Conservation (phyloP, 139 green algal species). For the Chlamydomonas sp. region DNA sequence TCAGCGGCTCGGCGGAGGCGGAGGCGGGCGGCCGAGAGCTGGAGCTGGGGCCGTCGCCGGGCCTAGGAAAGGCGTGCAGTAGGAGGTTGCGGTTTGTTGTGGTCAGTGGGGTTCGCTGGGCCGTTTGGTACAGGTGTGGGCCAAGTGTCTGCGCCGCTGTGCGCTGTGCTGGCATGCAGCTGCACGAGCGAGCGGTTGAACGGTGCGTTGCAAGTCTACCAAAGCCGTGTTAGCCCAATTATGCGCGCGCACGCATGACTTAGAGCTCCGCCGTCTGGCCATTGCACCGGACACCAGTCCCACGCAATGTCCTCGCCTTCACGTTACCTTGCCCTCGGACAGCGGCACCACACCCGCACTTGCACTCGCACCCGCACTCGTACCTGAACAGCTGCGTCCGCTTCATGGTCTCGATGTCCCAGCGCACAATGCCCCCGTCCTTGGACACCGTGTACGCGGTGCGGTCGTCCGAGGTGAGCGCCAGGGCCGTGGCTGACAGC, state of each 20-base stretch:
- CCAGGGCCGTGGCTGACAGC: slow-evolving; percentile 76
- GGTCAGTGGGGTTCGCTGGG: neutral
- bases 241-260: no score
- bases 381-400: slow-evolving; percentile 49
- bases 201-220: no score
- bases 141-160: no score
- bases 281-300: no score
- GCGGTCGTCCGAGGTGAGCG: slow-evolving; percentile 77
- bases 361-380: neutral
- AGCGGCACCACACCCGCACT: neutral
- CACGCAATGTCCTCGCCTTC: no score
- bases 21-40: neutral
- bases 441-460: slow-evolving; percentile 84
- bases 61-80: neutral
- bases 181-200: no score
- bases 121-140: no score
- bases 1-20: neutral
- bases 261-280: no score
- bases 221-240: no score
- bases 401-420: slow-evolving; percentile 82
- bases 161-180: no score
- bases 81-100: neutral
- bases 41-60: slow-evolving; percentile 11
- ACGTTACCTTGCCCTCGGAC: neutral
- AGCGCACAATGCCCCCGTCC: slow-evolving; percentile 77